Conservation (phyloP, 192 early-diverging fungal species). For the Lunasporangiospora selenospora region DNA sequence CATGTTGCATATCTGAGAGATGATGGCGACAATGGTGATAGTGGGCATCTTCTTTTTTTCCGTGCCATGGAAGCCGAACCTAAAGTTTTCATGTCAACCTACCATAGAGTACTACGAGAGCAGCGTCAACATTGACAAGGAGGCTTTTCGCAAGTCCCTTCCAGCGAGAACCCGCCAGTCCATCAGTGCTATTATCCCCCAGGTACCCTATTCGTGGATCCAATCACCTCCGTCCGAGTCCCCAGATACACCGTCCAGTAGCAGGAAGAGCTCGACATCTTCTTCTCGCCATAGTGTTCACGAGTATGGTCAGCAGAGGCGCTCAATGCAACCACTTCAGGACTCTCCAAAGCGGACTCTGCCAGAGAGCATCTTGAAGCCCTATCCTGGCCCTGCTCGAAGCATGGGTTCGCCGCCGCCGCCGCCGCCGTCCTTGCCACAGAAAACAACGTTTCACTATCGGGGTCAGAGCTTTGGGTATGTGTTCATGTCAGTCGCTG, state of each 20-base stretch:
- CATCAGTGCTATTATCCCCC: conserved; percentile 33
- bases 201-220: conserved; percentile 45
- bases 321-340: conserved; percentile 6
- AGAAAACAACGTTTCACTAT: too few species aligned
- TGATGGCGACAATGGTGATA: not conserved
- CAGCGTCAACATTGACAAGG: conserved; percentile 9
- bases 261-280: conserved; percentile 23
- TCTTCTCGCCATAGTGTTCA: conserved; percentile 36
- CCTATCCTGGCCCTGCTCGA: too few species aligned
- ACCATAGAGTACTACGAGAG: conserved; percentile 12
- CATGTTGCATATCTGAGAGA: not conserved
- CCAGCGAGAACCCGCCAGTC: conserved; percentile 43
- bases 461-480: conserved; percentile 42
- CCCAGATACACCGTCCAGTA: conserved; percentile 20
- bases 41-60: not conserved
- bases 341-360: too few species aligned
- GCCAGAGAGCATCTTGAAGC: too few species aligned
- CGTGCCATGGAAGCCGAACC: not conserved
- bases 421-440: too few species aligned
- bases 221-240: conserved; percentile 39
- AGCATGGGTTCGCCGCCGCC: too few species aligned
- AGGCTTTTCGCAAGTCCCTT: conserved; percentile 35
- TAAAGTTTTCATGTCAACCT: not conserved
- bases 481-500: too few species aligned
- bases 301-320: conserved; percentile 21